These are phyloP conservation scores for Pseudogymnoascus sp. DNA, from an alignment of 2,329 filamentous ascomycete species.

Conservation along the genomic window DNA sequence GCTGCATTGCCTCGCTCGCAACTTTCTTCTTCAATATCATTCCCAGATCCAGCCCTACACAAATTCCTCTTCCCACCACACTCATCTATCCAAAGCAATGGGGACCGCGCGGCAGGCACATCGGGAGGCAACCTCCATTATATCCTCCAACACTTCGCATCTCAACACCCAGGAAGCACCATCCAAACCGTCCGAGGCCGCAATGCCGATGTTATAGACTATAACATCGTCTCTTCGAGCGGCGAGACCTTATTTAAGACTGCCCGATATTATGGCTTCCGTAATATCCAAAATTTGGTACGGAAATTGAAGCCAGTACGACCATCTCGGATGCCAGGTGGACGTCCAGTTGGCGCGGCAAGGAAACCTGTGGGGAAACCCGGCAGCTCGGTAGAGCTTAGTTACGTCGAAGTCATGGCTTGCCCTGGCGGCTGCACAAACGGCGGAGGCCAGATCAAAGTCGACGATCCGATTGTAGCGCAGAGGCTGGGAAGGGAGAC, in stretches of 20 bases:
- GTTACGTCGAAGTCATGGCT: constrained; percentile 98
- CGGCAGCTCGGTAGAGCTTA: constrained; percentile 54
- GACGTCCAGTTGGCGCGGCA: constrained; percentile 49
- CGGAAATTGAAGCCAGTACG: constrained; percentile 78
- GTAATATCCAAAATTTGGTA: constrained; percentile 97
- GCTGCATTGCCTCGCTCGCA: constrained; percentile 57
- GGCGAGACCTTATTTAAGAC: constrained; percentile 62
- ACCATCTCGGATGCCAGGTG: constrained; percentile 71
- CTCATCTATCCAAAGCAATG: constrained; percentile 36
- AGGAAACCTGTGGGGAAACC: constrained; percentile 44
- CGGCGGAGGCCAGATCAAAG: constrained; percentile 89
- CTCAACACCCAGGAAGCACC: constrained; percentile 60
- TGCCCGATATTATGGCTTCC: constrained; percentile 91
- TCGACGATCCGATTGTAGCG: constrained; percentile 62
- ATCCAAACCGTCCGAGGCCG: constrained; percentile 68
- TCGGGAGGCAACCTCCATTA: constrained; percentile 87
- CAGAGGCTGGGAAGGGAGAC: constrained; percentile 39
- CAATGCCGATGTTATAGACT: constrained; percentile 88
- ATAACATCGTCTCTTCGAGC: constrained; percentile 52
- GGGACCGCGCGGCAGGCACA: constrained; percentile 55
- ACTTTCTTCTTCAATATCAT: constrained; percentile 44
- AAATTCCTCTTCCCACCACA: constrained; percentile 64
- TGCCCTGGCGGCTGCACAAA: constrained; percentile 99
- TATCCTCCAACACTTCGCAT: constrained; percentile 67
- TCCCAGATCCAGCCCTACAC: constrained; percentile 65